Evolutionary conservation across 176 grass and related monocot genomes (phyloP), one percentile per base, ranked within the genome.

Genomic region (Oryza rufipogon): DNA sequence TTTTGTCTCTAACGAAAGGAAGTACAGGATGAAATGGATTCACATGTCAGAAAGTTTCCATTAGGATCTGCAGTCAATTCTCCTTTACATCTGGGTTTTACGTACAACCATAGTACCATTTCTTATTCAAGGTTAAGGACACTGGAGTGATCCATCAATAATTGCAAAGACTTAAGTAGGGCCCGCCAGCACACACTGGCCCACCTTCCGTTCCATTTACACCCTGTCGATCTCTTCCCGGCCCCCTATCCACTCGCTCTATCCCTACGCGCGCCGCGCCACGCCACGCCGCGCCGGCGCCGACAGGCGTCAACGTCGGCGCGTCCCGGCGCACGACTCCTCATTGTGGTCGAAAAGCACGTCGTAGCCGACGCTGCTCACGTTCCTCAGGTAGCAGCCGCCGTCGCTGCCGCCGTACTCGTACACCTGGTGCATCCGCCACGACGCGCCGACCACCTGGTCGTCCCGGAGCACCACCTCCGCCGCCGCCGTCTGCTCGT

Each of bases 401-500:
- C 87, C 90, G 63, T 90, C 88, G 82, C 68, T 92, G 78, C 91
- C 87, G 89, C 92, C 91, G 71, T 95, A 98, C 71, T 42, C 91
- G 84, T 93, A 98, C 77, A 86, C 84, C 75, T 95, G 85, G 73
- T 94, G 91, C 73, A 90, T 95, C 83, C 74, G 75, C 74, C 89
- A 92, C 45, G 94, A 46, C 49, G 89, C 93, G 22, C 83, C 81
- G 44, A 72, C 88, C 60, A 94, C 89, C 81, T 85, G 73, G 71
- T 98, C 87, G 75, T 92, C 96, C 83, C 89, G 90, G 77, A 98
- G 83, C 58, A 80, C 84, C 86, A 98, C 91, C 41, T 87, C 80
- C 49, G 89, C 96, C 20, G 81, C 85, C 68, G 81, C 96, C 74
- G 44, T 88, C 86, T 95, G 93, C 80, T 77, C 39, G 85, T 95